Base-by-base conservation (phyloP, 176 grass and related monocot species). In the Oropetium thomaeum region DNA sequence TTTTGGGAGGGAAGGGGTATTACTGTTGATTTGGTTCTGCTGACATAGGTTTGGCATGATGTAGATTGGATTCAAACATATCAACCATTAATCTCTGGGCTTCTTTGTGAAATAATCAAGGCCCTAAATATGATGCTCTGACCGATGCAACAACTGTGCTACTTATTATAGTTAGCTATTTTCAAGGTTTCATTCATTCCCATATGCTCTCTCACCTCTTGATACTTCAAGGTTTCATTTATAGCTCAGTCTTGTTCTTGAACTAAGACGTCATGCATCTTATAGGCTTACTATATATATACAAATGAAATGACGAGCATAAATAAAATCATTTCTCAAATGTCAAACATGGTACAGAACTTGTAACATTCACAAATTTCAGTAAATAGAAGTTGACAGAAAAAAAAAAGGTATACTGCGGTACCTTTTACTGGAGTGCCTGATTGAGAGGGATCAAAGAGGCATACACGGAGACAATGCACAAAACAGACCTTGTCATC, bases 61-160 rank as follows among this genome's bases (percentile, higher is more conserved):
- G 44, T 10, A 32, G 55, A 77, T 67, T 40, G 62, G 52, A 52
- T 27, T 58, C 49, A 5, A 79, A 74, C 7, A 33, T 67, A 31
- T 63, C 20, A 17, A 59, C 19, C 16, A 45, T 16, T 45, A 45
- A 45, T 45, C 16, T 45, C 40, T 42, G 40, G n/a, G n/a, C n/a
- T n/a, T n/a, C n/a, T n/a, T n/a, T n/a, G n/a, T n/a, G n/a, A n/a
- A n/a, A n/a, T n/a, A n/a, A n/a, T n/a, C n/a, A n/a, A n/a, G n/a
- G n/a, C n/a, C n/a, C n/a, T n/a, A n/a, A n/a, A n/a, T n/a, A n/a
- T n/a, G n/a, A n/a, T n/a, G n/a, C n/a, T n/a, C n/a, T n/a, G n/a
- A n/a, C n/a, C n/a, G n/a, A n/a, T n/a, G n/a, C n/a, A n/a, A n/a
- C n/a, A n/a, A n/a, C n/a, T n/a, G n/a, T n/a, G n/a, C n/a, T n/a